Base-by-base conservation (phyloP, 192 early-diverging fungal species). In the Haplosporangium gracile region DNA sequence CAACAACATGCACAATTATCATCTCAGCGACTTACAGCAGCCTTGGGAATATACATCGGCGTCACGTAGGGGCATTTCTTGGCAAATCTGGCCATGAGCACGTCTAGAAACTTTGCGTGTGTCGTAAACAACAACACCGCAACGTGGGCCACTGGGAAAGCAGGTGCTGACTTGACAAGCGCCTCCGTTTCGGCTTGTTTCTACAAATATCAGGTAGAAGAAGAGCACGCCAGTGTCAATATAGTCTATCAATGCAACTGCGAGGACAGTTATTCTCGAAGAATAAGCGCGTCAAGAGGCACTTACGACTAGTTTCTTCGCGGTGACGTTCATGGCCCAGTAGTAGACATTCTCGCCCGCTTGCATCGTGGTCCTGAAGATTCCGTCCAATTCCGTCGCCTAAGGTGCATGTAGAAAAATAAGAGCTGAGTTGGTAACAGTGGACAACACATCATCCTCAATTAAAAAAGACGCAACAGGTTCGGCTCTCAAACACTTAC, bases 151-250 rank as follows among this genome's bases (percentile, higher is more conserved):
- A 96, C 53, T 9, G 95, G 93, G 68, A 93, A 95, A 1, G 95
- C 94, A 4, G 91, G 89, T 26, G 87, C 75, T 0, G 81, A 78
- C 53, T 90, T 91, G 4, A 94, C 94, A 20, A 92, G 85, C 0
- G 94, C 88, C 74, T 97, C 96, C 5, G 81, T 91, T 77, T 93
- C 93, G 15, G 93, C 91, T 92, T 97, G 95, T 89, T 91, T 88
- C 91, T 93, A 82, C 4, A 40, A 7, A 40, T 51, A 51, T 51
- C 24, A 68, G 7, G 22, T 65, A 43, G 42, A 79, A 26, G 68
- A 5, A 77, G 29, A 75, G 53, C 20, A 42, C 34, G 20, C 1
- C 29, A 70, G 40, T 29, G 15, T 26, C 63, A 36, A 36, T 36
- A 36, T 36, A 36, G 26, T 32, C 26, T 38, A 13, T 22, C 26